phyloP scores from a whole-genome alignment of 306 rosid species.

The Cercis canadensis region DNA sequence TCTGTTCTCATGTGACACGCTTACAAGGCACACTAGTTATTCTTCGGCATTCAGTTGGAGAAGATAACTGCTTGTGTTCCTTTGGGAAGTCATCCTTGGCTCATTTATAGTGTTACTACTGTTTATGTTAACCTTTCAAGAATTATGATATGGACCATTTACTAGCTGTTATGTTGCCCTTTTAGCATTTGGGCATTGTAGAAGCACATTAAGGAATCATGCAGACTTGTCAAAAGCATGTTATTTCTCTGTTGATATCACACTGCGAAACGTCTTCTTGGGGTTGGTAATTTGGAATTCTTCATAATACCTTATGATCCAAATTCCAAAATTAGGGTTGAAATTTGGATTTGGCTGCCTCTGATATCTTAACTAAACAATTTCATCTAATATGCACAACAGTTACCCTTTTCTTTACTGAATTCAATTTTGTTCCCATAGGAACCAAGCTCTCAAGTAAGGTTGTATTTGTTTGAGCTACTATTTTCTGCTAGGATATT shows the following conservation, averaged over 20 bases:
- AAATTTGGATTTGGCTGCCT: no score
- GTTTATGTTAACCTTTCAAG: slow-evolving; percentile 27
- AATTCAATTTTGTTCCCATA: no score
- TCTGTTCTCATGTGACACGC: slow-evolving; percentile 47
- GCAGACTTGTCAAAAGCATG: slow-evolving; percentile 29
- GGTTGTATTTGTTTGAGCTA: no score
- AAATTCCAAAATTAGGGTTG: no score
- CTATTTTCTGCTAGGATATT: no score
- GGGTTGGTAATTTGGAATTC: not conserved
- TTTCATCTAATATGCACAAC: no score
- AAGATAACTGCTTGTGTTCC: slow-evolving; percentile 36
- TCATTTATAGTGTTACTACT: slow-evolving; percentile 32
- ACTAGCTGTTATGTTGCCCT: slow-evolving; percentile 26
- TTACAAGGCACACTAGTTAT: slow-evolving; percentile 27
- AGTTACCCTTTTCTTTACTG: no score
- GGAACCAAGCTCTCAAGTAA: no score
- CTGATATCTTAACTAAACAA: no score
- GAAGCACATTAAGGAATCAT: slow-evolving; percentile 11
- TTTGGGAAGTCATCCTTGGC: slow-evolving; percentile 88
- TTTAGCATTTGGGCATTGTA: slow-evolving; percentile 26
- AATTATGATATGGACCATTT: slow-evolving; percentile 27
- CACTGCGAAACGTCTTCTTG: not conserved
- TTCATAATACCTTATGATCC: not conserved
- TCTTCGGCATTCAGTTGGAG: slow-evolving; percentile 35
- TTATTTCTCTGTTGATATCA: slow-evolving; percentile 23